A percentile compares a stretch with the other conserved stretches of the same genome.
Evolutionary conservation across 495 filamentous ascomycete genomes (phyloP).

Genomic region (Thozetella sp.): DNA sequence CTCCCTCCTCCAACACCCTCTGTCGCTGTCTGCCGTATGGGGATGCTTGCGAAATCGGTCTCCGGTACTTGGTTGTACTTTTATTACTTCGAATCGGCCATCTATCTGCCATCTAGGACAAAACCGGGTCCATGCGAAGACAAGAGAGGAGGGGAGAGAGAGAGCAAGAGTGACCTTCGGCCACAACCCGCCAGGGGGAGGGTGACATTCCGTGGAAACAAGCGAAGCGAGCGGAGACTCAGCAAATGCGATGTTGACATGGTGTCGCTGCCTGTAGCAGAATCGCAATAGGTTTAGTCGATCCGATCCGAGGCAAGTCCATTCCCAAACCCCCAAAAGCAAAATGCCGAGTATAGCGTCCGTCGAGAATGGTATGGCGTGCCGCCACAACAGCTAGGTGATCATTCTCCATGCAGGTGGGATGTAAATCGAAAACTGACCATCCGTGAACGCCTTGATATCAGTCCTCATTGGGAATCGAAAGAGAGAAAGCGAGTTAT

Average conservation of each 20-base stretch:
- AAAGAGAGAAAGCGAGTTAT: slow-evolving; percentile 8
- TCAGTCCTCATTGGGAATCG: not conserved
- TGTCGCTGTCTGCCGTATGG: no score
- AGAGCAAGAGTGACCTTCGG: not conserved
- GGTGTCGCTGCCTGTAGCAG: no score
- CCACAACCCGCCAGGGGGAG: not conserved
- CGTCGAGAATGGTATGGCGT: not conserved
- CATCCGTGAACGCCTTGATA: not conserved
- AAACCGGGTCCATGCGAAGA: not conserved
- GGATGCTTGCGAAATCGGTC: no score
- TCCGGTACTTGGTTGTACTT: not conserved
- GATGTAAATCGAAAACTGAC: not conserved
- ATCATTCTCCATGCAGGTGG: not conserved
- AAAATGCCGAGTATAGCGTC: not conserved
- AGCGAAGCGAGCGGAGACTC: not conserved
- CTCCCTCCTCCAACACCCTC: no score
- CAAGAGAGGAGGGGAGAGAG: no score
- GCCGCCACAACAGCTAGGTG: not conserved
- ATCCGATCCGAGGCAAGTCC: no score
- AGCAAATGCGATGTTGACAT: not conserved
- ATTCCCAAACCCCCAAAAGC: no score
- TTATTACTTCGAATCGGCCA: not conserved
- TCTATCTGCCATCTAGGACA: not conserved
- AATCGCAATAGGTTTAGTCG: no score
- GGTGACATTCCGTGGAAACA: not conserved